Evolutionary conservation across 1,284 basidiomycete genomes (phyloP), one percentile per base, ranked within the genome.

Genomic region (Moesziomyces sp.): DNA sequence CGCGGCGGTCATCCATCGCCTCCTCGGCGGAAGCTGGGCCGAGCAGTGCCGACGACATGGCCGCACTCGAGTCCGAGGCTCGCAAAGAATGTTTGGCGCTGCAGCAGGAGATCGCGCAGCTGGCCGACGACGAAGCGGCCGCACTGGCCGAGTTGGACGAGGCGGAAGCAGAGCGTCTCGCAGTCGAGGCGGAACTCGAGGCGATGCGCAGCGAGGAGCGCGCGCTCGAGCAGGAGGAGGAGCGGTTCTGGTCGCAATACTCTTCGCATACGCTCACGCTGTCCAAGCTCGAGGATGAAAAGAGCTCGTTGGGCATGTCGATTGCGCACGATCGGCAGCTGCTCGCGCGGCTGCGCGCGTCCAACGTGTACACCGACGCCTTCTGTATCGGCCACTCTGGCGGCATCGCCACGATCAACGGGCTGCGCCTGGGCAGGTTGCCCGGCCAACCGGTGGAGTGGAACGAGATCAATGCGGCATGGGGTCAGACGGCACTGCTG

Each of bases 401-500:
- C 2, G 80, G 18, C 91, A 98, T 80, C 79, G 96, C 94, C 0
- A 98, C 96, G 10, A 99, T 99, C 85, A 99, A 99, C 81, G 94
- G 94, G 1, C 87, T 99, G 16, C 89, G 97, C 24, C 86, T 99
- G 16, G 97, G 97, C 1, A 89, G 95, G 65, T 89, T 95, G 11
- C 90, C 92, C 23, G 64, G 55, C 46, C 62, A 80, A 0, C 77
- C 92, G 43, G 76, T 99, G 28, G 96, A 98, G 82, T 99, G 96
- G 95, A 90, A 93, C 6, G 97, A 99, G 85, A 95, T 99, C 84
- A 99, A 99, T 82, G 97, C 97, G 6, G 97, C 97, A 3, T 97
- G 96, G 94, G 97, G 97, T 0, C 92, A 98, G 81, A 93, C 94
- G 0, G 87, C 96, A n/a, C 86, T 99, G 21, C 87, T 98, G 54